Evolutionary conservation across 2,329 filamentous ascomycete species (phyloP).

Genomic region (Aureobasidium melanogenum): DNA sequence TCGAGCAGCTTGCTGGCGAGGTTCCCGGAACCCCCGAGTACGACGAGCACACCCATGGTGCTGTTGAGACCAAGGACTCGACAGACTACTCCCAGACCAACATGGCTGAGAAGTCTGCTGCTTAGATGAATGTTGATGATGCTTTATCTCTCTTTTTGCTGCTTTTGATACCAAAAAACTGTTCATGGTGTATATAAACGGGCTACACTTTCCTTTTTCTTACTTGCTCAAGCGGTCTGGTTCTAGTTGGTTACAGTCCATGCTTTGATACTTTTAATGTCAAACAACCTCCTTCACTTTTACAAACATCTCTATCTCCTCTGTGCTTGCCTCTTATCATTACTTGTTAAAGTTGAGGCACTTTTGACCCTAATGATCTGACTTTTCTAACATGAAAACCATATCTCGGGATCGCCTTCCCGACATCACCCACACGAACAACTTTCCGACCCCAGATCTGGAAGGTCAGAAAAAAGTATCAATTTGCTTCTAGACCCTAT

Average conservation of each 20-base stretch:
- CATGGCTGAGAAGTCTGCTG: constrained; percentile 3
- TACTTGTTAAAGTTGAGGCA: too few relatives aligned
- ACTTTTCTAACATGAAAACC: too few relatives aligned
- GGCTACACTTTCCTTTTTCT: not conserved
- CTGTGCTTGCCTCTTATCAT: too few relatives aligned
- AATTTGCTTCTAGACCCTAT: too few relatives aligned
- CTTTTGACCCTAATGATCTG: too few relatives aligned
- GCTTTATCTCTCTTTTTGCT: not conserved
- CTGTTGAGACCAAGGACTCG: not conserved
- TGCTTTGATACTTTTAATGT: constrained; percentile 1
- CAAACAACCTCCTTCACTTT: not conserved
- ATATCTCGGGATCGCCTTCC: too few relatives aligned
- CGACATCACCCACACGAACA: too few relatives aligned
- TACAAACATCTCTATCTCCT: too few relatives aligned
- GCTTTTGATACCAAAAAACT: not conserved
- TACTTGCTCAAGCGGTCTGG: not conserved
- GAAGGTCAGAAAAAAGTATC: too few relatives aligned
- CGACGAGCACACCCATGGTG: constrained; percentile 20
- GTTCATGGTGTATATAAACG: constrained; percentile 3
- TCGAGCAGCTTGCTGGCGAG: constrained; percentile 64
- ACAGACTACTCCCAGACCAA: not conserved
- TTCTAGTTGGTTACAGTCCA: not conserved
- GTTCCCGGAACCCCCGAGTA: constrained; percentile 47
- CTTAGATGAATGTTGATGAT: not conserved
- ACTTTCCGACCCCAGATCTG: too few relatives aligned